Percentiles rank a stretch among this genome's conserved stretches.
Evolutionary conservation across 306 rosid genomes (phyloP).

Genomic region (Sphenostylis stenocarpa): DNA sequence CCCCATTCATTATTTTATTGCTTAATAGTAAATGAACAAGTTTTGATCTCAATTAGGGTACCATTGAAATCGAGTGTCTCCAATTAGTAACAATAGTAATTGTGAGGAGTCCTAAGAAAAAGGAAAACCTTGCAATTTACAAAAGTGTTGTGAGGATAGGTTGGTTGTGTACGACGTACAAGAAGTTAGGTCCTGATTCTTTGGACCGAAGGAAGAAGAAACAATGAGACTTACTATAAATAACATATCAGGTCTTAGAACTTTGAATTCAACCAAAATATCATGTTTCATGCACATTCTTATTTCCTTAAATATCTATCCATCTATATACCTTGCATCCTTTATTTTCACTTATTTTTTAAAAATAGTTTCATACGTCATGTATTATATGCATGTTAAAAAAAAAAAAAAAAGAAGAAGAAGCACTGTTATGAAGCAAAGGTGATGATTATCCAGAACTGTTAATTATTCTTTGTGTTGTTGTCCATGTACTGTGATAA

Average conservation of each 20-base stretch:
- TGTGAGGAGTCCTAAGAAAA: background rate
- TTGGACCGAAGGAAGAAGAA: slow-evolving; percentile 3
- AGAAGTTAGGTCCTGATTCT: slow-evolving; percentile 23
- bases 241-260: background rate
- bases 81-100: background rate
- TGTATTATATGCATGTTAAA: too few relatives aligned
- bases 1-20: background rate
- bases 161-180: background rate
- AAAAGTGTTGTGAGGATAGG: background rate
- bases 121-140: background rate
- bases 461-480: background rate
- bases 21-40: background rate
- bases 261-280: slow-evolving; percentile 16
- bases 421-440: too few relatives aligned
- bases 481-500: background rate
- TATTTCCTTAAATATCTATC: background rate
- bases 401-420: too few relatives aligned
- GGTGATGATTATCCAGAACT: slow-evolving; percentile 49
- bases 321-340: background rate
- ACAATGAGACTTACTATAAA: slow-evolving; percentile 1
- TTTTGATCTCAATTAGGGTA: background rate
- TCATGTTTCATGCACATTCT: background rate
- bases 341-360: too few relatives aligned
- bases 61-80: background rate
- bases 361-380: too few relatives aligned